phyloP scores from a whole-genome alignment of 2,329 filamentous ascomycete species.

The Cercospora berteroae region DNA sequence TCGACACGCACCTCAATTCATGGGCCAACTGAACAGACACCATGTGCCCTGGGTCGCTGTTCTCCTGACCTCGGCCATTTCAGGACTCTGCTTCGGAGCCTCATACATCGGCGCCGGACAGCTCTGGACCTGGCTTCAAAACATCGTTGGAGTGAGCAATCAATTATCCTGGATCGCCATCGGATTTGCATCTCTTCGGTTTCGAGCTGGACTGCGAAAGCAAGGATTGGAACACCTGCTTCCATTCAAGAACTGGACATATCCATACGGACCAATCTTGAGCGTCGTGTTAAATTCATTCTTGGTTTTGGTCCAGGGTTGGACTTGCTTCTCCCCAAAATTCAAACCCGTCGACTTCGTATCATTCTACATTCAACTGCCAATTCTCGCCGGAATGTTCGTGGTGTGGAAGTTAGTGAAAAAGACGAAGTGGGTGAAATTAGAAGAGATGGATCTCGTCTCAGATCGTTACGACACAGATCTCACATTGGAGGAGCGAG shows the following conservation, averaged over 20 bases:
- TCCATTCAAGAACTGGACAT: conserved; percentile 66
- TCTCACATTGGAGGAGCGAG: conserved; percentile 21
- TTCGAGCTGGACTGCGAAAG: conserved; percentile 56
- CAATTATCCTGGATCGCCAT: conserved; percentile 67
- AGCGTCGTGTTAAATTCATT: conserved; percentile 58
- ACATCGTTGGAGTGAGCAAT: conserved; percentile 66
- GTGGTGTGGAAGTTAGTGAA: conserved; percentile 55
- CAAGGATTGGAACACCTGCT: conserved; percentile 62
- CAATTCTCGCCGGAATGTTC: conserved; percentile 58
- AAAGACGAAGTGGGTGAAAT: conserved; percentile 47
- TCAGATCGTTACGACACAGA: conserved; percentile 27
- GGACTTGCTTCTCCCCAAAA: conserved; percentile 59
- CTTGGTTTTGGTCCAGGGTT: conserved; percentile 63
- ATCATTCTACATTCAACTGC: conserved; percentile 60
- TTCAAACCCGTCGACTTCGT: conserved; percentile 62
- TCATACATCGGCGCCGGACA: conserved; percentile 64
- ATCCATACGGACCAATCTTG: conserved; percentile 60
- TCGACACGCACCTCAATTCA: conserved; percentile 56
- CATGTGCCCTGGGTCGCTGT: conserved; percentile 56
- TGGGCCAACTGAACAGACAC: conserved; percentile 48
- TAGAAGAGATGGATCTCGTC: conserved; percentile 51
- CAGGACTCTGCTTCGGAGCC: conserved; percentile 58
- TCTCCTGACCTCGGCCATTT: conserved; percentile 43
- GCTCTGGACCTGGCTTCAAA: conserved; percentile 66
- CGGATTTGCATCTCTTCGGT: conserved; percentile 63